These are phyloP conservation scores for Kodamaea sp. DNA, from an alignment of 1,139 yeast genomes.

Conservation along the genomic window DNA sequence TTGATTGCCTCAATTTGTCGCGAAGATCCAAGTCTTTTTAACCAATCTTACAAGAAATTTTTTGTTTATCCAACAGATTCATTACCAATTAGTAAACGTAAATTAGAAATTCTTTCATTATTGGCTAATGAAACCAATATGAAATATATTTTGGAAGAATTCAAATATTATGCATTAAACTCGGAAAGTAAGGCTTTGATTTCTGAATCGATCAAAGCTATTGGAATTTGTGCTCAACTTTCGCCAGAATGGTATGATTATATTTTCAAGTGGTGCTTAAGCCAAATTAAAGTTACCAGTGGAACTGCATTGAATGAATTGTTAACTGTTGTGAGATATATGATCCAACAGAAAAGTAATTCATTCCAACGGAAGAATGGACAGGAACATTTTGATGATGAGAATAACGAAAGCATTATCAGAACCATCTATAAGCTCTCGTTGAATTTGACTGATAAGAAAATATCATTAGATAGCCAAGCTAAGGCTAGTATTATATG, in stretches of 20 bases:
- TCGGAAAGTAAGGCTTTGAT: conserved; percentile 33
- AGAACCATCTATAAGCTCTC: conserved; percentile 40
- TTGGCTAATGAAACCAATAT: conserved; percentile 54
- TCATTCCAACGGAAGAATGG: conserved; percentile 9
- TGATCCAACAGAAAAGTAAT: conserved; percentile 56
- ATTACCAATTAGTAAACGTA: conserved; percentile 43
- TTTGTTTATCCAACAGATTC: conserved; percentile 59
- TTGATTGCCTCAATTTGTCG: conserved; percentile 34
- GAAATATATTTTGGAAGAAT: conserved; percentile 54
- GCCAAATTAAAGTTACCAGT: conserved; percentile 25
- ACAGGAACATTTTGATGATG: conserved; percentile 26
- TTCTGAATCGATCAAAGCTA: conserved; percentile 54
- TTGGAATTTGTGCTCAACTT: conserved; percentile 49
- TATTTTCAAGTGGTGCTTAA: conserved; percentile 42
- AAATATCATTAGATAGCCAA: conserved; percentile 31
- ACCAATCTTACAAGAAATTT: conserved; percentile 48
- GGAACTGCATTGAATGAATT: conserved; percentile 52
- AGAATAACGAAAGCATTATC: conserved; percentile 27
- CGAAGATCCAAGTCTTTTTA: conserved; percentile 44
- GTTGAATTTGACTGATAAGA: conserved; percentile 23
- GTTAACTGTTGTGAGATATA: conserved; percentile 63
- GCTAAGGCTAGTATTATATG: conserved; percentile 87
- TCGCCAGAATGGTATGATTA: conserved; percentile 34
- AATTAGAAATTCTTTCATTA: conserved; percentile 61
- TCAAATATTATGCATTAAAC: conserved; percentile 59